Evolutionary conservation across 2,329 filamentous ascomycete genomes (phyloP).

Genomic region (Chaetomiaceae sp.): DNA sequence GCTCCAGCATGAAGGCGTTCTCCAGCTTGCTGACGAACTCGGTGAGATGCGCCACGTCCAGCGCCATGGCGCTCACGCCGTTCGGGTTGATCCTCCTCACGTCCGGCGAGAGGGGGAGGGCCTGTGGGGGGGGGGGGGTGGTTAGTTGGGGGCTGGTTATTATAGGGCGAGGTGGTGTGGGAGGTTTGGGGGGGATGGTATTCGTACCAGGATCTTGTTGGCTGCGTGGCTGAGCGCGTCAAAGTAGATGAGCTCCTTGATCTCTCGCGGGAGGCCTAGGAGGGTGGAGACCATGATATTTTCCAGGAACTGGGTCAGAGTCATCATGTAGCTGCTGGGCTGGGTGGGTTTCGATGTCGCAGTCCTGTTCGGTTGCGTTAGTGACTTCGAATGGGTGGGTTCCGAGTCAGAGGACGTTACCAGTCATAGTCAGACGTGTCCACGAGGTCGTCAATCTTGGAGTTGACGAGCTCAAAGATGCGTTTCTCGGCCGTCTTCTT

Average conservation of each 20-base stretch:
- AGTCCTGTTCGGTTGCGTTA: conserved; percentile 37
- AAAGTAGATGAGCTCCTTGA: conserved; percentile 97
- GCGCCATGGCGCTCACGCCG: conserved; percentile 72
- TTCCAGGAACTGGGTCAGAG: conserved; percentile 82
- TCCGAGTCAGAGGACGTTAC: conserved; percentile 33
- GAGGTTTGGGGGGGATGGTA: not conserved
- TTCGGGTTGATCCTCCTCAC: conserved; percentile 85
- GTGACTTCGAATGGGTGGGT: not conserved
- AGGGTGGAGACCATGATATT: conserved; percentile 97
- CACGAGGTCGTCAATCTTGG: conserved; percentile 95
- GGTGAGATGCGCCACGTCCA: conserved; percentile 78
- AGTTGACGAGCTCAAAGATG: conserved; percentile 97
- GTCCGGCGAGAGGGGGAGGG: conserved; percentile 69
- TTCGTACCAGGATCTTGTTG: conserved; percentile 71
- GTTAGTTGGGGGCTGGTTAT: not conserved
- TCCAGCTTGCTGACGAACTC: conserved; percentile 83
- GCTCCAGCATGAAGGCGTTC: conserved; percentile 76
- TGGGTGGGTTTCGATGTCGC: conserved; percentile 58
- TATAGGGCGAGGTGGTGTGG: no score
- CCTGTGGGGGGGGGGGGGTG: conserved; percentile 36
- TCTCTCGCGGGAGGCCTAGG: conserved; percentile 85
- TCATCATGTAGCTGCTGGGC: conserved; percentile 92
- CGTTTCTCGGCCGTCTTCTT: conserved; percentile 97
- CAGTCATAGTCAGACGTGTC: conserved; percentile 98
- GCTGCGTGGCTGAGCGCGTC: conserved; percentile 90